These are phyloP conservation scores for Tolypocladium ovalisporum DNA, from an alignment of 2,329 filamentous ascomycete species.

Conservation along the genomic window DNA sequence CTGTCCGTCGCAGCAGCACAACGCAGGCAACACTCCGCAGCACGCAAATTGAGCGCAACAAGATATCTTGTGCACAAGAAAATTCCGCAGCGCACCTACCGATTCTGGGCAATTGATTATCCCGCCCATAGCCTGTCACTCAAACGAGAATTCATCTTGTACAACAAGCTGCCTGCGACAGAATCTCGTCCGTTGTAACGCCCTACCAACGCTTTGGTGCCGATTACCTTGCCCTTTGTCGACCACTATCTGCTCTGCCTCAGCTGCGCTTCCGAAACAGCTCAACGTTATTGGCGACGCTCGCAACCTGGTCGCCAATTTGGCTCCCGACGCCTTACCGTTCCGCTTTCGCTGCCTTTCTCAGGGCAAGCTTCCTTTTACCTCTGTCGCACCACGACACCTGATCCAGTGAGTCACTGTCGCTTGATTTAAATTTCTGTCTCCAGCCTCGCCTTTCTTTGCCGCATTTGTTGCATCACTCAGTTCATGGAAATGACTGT, in stretches of 20 bases:
- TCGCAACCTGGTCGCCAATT: conserved; percentile 19
- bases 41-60: too few species aligned
- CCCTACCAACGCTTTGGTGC: conserved; percentile 21
- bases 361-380: conserved; percentile 8
- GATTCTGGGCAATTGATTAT: neutral
- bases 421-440: conserved; percentile 12
- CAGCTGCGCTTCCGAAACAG: conserved; percentile 18
- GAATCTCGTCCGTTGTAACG: conserved; percentile 18
- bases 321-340: conserved; percentile 12
- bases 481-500: neutral
- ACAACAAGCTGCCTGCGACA: conserved; percentile 13
- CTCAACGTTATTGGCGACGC: conserved; percentile 23
- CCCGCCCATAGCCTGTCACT: conserved; percentile 9
- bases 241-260: conserved; percentile 13
- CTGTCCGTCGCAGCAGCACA: neutral
- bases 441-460: conserved; percentile 6
- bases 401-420: conserved; percentile 22
- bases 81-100: neutral
- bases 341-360: conserved; percentile 7
- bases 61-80: neutral
- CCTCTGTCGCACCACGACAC: conserved; percentile 17
- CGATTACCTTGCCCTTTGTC: conserved; percentile 20
- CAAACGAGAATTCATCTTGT: conserved; percentile 6
- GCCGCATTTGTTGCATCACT: conserved; percentile 1
- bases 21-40: neutral